phyloP scores from a whole-genome alignment of 768 basidiomycete genomes.

The Pulveroboletus sp. region DNA sequence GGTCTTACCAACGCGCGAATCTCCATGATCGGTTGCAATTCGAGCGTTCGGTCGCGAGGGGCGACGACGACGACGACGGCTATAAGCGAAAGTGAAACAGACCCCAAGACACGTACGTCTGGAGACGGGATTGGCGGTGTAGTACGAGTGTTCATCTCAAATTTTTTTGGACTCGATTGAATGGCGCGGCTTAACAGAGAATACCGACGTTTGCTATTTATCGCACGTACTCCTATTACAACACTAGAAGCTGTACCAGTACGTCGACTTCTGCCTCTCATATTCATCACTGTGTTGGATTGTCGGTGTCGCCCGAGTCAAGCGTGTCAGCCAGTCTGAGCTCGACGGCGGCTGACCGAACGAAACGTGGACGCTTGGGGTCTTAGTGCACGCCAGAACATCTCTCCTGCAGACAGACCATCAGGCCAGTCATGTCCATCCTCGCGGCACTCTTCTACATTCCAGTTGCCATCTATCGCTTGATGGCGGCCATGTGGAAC shows the following conservation, averaged over 20 bases:
- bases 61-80: not conserved
- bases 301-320: too few relatives aligned
- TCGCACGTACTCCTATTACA: not conserved
- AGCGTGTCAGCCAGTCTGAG: not conserved
- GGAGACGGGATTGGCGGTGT: not conserved
- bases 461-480: constrained; percentile 4
- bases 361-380: not conserved
- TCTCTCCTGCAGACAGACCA: not conserved
- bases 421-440: constrained; percentile 3
- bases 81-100: not conserved
- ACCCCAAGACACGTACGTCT: too few relatives aligned
- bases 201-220: not conserved
- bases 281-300: not conserved
- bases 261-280: not conserved
- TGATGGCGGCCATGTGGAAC: constrained; percentile 7
- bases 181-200: not conserved
- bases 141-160: not conserved
- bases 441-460: constrained; percentile 1
- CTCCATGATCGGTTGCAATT: too few relatives aligned
- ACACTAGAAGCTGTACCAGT: constrained; percentile 1
- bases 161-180: not conserved
- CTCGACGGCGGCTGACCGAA: constrained; percentile 1
- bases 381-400: too few relatives aligned
- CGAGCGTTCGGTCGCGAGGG: too few relatives aligned
- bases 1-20: too few relatives aligned